phyloP scores from a whole-genome alignment of 352 stramenopile genomes.

The Peronosclerospora sorghi region DNA sequence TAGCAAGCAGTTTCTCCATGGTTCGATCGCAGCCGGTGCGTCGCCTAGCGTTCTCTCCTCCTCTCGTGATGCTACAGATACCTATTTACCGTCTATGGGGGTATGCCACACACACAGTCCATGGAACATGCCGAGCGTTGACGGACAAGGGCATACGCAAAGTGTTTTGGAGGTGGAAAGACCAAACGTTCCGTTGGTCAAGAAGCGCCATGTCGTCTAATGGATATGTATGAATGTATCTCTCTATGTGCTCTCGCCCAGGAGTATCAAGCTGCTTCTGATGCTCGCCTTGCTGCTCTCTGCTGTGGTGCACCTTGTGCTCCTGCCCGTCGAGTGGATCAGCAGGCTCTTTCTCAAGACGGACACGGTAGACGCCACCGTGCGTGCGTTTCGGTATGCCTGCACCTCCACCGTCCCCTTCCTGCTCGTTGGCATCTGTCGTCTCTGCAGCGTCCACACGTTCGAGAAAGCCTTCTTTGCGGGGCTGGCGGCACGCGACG shows the following conservation, averaged over 20 bases:
- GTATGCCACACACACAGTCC: too few relatives aligned
- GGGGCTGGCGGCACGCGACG: slow-evolving; percentile 33
- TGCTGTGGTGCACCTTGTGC: slow-evolving; percentile 29
- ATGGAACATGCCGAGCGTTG: slow-evolving; percentile 26
- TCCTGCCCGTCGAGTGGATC: slow-evolving; percentile 58
- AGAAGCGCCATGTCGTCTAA: slow-evolving; percentile 5
- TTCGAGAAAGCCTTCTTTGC: slow-evolving; percentile 70
- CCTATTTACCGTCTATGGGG: slow-evolving; percentile 1
- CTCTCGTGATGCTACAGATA: not conserved
- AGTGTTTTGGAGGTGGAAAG: slow-evolving; percentile 34
- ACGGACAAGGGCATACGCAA: slow-evolving; percentile 29
- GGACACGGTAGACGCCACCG: slow-evolving; percentile 31
- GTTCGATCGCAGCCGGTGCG: slow-evolving; percentile 16
- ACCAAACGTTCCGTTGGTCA: not conserved
- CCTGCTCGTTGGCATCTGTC: slow-evolving; percentile 37
- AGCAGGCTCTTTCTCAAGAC: slow-evolving; percentile 24
- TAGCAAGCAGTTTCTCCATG: slow-evolving; percentile 26
- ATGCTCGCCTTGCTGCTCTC: slow-evolving; percentile 43
- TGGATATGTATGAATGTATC: not conserved
- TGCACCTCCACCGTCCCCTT: slow-evolving; percentile 43
- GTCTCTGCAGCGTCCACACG: slow-evolving; percentile 44
- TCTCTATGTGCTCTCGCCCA: too few relatives aligned
- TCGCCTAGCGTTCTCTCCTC: not conserved
- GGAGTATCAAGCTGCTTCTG: slow-evolving; percentile 38
- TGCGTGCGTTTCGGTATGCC: slow-evolving; percentile 43